Conservation (phyloP, 2,329 filamentous ascomycete species). For the Apiospora aurea region DNA sequence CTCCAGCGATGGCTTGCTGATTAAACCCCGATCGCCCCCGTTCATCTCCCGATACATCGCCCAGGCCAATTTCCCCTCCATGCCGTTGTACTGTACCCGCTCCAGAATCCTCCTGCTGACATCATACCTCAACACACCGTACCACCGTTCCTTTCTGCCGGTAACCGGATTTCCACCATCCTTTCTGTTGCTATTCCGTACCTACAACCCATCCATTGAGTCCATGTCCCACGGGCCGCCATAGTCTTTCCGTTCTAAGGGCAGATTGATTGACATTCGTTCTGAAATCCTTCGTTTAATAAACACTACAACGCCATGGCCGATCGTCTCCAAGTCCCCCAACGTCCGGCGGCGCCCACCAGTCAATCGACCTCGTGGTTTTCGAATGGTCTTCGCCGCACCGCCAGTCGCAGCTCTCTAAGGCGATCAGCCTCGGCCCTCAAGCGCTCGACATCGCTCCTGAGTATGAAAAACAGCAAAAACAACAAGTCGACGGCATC, state of each 20-base stretch:
- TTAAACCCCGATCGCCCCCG: neutral
- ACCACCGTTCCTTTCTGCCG: neutral
- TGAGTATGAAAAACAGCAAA: neutral
- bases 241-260: neutral
- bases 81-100: neutral
- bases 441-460: slow-evolving; percentile 13
- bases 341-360: neutral
- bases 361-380: slow-evolving; percentile 23
- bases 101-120: neutral
- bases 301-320: neutral
- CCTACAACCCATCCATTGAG: neutral
- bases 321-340: neutral
- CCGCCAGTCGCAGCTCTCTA: slow-evolving; percentile 19
- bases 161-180: slow-evolving; percentile 12
- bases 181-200: neutral
- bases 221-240: neutral
- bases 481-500: neutral
- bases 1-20: neutral
- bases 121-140: slow-evolving; percentile 4
- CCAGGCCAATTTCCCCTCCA: neutral
- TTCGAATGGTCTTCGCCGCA: neutral
- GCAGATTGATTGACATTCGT: slow-evolving; percentile 2
- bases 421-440: slow-evolving; percentile 10
- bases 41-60: slow-evolving; percentile 6
- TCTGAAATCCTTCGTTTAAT: neutral